Base-by-base conservation (phyloP, 305 asterid genomes). In the Fraxinus paxiana region DNA sequence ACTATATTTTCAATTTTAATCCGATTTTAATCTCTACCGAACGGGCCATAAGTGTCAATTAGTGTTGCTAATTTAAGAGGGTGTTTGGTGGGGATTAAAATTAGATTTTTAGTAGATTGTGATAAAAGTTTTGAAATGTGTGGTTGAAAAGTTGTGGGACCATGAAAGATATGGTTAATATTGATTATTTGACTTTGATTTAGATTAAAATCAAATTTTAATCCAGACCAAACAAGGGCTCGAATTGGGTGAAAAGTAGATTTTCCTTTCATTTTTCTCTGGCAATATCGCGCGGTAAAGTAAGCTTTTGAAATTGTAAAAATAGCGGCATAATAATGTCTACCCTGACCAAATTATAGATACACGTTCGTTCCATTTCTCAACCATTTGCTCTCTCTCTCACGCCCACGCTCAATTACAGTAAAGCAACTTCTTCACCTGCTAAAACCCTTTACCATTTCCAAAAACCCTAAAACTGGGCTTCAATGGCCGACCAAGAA, bases 401-500 rank as follows among this genome's bases (percentile, higher is more conserved):
- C 70, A 2, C 33, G 31, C 22, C 5, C 34, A 67, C 61, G 20
- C 61, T 6, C 61, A 51, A 48, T 51, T n/a, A 51, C 8, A 26
- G 35, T 35, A 43, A 81, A 81, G 76, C 79, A 59, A 28, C 31
- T 51, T 8, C 80, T 59, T 59, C 46, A 2, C 51, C 80, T 61
- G 75, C 77, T 13, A 15, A 63, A 83, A 74, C 83, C 83, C 83
- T 73, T 28, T 30, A 2, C 41, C 41, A 31, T 30, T 70, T 30
- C 43, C 41, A 13, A 70, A 78, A 73, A 1, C 71, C 76, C 35
- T 24, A 30, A 37, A 43, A 61, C 71, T 2, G 80, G 84, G 35
- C 77, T 81, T 72, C 3, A 77, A 91, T 91, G 94, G 90, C 85
- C 9, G 83, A 83, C 77, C 54, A 70, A 15, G 90, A 88, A 77